These are phyloP conservation scores for Dictyostelium intermedium DNA, from an alignment of 78 protist genomes.

Conservation along the genomic window DNA sequence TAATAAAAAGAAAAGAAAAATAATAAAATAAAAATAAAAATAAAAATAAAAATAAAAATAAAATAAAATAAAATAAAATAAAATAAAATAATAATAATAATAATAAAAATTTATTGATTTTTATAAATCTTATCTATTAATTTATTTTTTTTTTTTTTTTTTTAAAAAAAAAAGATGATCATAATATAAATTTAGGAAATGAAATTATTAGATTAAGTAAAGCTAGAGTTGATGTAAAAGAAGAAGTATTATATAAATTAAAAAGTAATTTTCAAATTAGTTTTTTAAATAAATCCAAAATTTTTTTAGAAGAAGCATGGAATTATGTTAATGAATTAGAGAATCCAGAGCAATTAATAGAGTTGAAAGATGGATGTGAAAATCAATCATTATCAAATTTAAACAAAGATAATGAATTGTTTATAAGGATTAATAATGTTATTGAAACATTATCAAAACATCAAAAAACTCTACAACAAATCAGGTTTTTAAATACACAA, in stretches of 20 bases:
- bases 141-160: background rate
- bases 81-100: too few species aligned
- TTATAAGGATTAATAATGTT: background rate
- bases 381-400: background rate
- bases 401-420: background rate
- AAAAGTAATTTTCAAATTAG: background rate
- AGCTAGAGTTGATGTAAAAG: background rate
- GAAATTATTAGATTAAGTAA: background rate
- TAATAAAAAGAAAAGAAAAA: background rate
- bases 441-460: background rate
- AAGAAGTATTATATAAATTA: background rate
- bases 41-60: background rate
- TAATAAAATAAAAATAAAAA: too few species aligned
- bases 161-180: background rate
- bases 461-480: slow-evolving; percentile 12
- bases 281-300: background rate
- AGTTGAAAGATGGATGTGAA: background rate
- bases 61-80: background rate
- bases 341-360: background rate
- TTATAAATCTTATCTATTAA: too few species aligned
- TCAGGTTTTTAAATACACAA: background rate
- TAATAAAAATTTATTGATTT: too few species aligned
- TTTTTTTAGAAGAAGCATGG: slow-evolving; percentile 5
- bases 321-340: background rate
- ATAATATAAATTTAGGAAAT: background rate